Conservation (phyloP, 129 eudicot genomes). For the Dittrichia graveolens region DNA sequence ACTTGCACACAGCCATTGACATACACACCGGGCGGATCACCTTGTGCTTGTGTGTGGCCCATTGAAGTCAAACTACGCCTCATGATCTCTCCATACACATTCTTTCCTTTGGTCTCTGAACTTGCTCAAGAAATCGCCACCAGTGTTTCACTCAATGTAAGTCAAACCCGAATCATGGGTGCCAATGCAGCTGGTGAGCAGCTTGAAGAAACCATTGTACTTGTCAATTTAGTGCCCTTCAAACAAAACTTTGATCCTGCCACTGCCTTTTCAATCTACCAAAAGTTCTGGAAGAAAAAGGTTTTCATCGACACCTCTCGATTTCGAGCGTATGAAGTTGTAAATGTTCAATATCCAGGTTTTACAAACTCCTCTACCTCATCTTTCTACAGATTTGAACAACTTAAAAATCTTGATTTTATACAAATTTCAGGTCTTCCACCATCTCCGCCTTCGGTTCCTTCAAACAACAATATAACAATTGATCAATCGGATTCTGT, state of each 20-base stretch:
- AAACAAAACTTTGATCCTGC: slow-evolving; percentile 43
- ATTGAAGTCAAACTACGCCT: slow-evolving; percentile 65
- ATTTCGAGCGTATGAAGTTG: slow-evolving; percentile 70
- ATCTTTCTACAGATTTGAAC: background rate
- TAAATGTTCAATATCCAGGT: slow-evolving; percentile 91
- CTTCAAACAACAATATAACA: slow-evolving; percentile 44
- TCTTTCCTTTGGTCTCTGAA: slow-evolving; percentile 81
- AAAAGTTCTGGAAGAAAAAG: slow-evolving; percentile 75
- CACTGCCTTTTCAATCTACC: slow-evolving; percentile 61
- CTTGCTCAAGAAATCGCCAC: slow-evolving; percentile 72
- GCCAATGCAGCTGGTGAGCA: slow-evolving; percentile 84
- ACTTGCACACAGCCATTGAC: slow-evolving; percentile 85
- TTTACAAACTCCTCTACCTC: background rate
- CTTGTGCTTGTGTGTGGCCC: slow-evolving; percentile 97
- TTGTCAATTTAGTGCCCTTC: slow-evolving; percentile 72
- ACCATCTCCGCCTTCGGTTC: slow-evolving; percentile 82
- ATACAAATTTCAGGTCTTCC: slow-evolving; percentile 67
- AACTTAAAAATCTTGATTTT: slow-evolving; percentile 8
- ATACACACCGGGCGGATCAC: slow-evolving; percentile 67
- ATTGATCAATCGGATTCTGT: slow-evolving; percentile 55
- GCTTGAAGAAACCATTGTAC: slow-evolving; percentile 73
- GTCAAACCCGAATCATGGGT: slow-evolving; percentile 93
- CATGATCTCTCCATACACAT: slow-evolving; percentile 61
- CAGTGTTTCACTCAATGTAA: slow-evolving; percentile 54
- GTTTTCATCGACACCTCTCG: slow-evolving; percentile 47